phyloP scores from a whole-genome alignment of 2,329 filamentous ascomycete genomes.

The Penicillium sp. region DNA sequence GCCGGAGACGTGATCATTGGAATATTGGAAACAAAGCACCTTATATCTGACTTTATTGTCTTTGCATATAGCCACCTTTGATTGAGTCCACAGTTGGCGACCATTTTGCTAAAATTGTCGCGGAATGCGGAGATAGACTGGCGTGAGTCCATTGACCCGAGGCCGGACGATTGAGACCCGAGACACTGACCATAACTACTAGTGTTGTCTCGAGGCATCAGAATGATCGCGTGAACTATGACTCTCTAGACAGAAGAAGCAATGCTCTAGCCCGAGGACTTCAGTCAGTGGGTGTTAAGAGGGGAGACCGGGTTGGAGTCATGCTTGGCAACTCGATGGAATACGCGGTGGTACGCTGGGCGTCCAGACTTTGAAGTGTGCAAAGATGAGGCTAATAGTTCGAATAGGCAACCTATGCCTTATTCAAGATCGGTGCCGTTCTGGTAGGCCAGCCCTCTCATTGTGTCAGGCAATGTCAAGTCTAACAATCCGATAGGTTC shows the following conservation, averaged over 20 bases:
- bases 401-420: constrained; percentile 65
- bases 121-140: constrained; percentile 44
- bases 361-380: not conserved
- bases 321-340: constrained; percentile 82
- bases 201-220: constrained; percentile 62
- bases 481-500: constrained; percentile 54
- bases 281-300: constrained; percentile 65
- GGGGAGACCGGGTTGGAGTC: constrained; percentile 80
- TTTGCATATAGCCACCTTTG: constrained; percentile 39
- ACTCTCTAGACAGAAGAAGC: constrained; percentile 68
- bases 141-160: constrained; percentile 46
- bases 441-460: constrained; percentile 51
- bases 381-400: constrained; percentile 10
- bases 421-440: constrained; percentile 92
- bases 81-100: constrained; percentile 47
- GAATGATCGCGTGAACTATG: constrained; percentile 65
- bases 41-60: not conserved
- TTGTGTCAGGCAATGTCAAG: not conserved
- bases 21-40: not conserved
- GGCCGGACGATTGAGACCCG: not conserved
- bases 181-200: not conserved
- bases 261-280: constrained; percentile 72
- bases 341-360: constrained; percentile 63
- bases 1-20: not conserved
- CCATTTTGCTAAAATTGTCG: constrained; percentile 46